Conservation (phyloP, 192 early-diverging fungal species). For the Backusella morwellensis region DNA sequence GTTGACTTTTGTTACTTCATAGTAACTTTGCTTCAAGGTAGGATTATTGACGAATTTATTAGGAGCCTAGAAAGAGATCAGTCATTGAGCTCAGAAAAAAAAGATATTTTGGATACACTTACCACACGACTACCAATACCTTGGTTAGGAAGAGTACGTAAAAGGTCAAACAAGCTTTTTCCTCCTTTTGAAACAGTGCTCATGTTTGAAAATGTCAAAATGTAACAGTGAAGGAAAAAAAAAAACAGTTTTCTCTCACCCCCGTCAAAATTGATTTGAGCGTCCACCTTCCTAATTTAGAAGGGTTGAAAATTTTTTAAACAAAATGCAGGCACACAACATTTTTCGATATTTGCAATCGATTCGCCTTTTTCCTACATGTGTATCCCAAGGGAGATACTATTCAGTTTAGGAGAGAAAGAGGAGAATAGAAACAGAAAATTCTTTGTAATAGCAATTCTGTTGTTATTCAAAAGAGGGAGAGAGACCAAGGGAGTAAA, state of each 20-base stretch:
- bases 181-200: constrained; percentile 17
- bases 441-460: no score
- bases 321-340: no score
- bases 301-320: neutral
- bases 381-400: no score
- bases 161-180: constrained; percentile 8
- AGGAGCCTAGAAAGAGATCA: neutral
- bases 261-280: constrained; percentile 31
- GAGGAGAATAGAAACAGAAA: no score
- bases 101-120: neutral
- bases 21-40: constrained; percentile 17
- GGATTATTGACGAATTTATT: constrained; percentile 20
- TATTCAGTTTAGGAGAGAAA: no score
- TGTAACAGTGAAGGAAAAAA: neutral
- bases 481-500: no score
- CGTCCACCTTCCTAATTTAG: neutral
- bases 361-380: no score
- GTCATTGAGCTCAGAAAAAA: neutral
- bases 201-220: neutral
- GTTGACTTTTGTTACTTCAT: constrained; percentile 27
- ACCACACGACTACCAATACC: constrained; percentile 18
- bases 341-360: no score
- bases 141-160: constrained; percentile 14
- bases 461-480: neutral
- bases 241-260: constrained; percentile 17